Evolutionary conservation across 2,329 filamentous ascomycete genomes (phyloP).

Genomic region (Corynespora cassiicola): DNA sequence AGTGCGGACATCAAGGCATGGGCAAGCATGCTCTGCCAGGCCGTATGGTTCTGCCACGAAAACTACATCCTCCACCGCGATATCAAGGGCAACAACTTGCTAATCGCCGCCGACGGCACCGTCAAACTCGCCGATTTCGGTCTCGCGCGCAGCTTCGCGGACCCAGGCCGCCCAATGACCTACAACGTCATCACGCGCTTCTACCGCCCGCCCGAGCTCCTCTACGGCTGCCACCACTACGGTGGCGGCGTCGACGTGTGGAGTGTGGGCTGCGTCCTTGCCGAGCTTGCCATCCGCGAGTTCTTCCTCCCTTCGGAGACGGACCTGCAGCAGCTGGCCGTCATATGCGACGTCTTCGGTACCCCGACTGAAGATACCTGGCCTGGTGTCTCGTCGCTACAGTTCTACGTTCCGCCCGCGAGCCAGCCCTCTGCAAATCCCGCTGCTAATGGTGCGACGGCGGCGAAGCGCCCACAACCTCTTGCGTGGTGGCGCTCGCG

Average conservation of each 20-base stretch:
- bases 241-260: constrained; percentile 91
- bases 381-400: constrained; percentile 85
- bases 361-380: constrained; percentile 94
- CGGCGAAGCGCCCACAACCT: constrained; percentile 66
- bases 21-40: constrained; percentile 96
- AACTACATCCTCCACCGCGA: constrained; percentile 94
- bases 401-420: constrained; percentile 77
- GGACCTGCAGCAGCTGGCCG: constrained; percentile 83
- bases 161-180: constrained; percentile 89
- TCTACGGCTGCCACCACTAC: constrained; percentile 90
- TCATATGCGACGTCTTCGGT: constrained; percentile 85
- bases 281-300: constrained; percentile 82
- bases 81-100: constrained; percentile 98
- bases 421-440: constrained; percentile 41
- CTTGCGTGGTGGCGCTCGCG: constrained; percentile 75
- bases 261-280: constrained; percentile 92
- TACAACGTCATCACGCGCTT: constrained; percentile 94
- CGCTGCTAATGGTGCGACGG: constrained; percentile 14
- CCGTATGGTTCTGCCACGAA: constrained; percentile 95
- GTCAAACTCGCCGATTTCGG: constrained; percentile 98
- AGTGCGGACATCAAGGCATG: constrained; percentile 94
- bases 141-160: constrained; percentile 86
- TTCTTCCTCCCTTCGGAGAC: constrained; percentile 85
- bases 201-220: constrained; percentile 93
- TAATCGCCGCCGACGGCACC: constrained; percentile 91